phyloP scores from a whole-genome alignment of 768 basidiomycete species.

The Pleurotus tuoliensis region DNA sequence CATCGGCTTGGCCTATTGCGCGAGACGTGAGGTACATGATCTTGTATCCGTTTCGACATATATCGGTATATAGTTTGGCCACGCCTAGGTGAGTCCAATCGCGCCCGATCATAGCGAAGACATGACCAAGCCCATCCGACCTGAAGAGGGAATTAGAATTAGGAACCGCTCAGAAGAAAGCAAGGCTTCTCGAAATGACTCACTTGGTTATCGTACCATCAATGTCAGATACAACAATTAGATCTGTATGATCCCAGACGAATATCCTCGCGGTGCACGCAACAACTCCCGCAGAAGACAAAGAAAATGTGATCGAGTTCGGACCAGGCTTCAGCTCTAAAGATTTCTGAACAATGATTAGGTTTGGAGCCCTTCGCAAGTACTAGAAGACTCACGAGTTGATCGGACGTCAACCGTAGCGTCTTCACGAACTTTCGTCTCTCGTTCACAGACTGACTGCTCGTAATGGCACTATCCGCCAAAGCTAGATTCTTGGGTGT shows the following conservation, averaged over 20 bases:
- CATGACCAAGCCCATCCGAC: conserved; percentile 93
- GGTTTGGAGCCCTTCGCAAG: neutral
- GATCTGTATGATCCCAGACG: conserved; percentile 90
- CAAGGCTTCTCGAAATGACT: conserved; percentile 14
- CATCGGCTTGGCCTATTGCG: conserved; percentile 96
- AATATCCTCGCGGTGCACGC: conserved; percentile 93
- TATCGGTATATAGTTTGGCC: conserved; percentile 96
- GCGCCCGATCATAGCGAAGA: conserved; percentile 95
- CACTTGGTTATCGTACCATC: conserved; percentile 99
- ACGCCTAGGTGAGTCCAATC: conserved; percentile 99
- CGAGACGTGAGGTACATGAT: conserved; percentile 97
- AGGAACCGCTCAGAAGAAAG: neutral
- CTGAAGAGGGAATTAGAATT: conserved; percentile 31
- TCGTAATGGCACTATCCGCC: conserved; percentile 9
- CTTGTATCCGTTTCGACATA: conserved; percentile 93
- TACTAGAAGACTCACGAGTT: conserved; percentile 56
- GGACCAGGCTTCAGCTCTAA: conserved; percentile 82
- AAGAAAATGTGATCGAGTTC: conserved; percentile 91
- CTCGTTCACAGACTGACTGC: neutral
- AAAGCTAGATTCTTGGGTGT: neutral
- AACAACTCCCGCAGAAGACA: conserved; percentile 75
- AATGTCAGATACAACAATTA: conserved; percentile 93
- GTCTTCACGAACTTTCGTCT: conserved; percentile 85
- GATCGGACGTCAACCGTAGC: conserved; percentile 87
- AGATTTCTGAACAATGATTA: conserved; percentile 55